phyloP scores from a whole-genome alignment of 164 flowering plant species.

The Cinnamomum chago region DNA sequence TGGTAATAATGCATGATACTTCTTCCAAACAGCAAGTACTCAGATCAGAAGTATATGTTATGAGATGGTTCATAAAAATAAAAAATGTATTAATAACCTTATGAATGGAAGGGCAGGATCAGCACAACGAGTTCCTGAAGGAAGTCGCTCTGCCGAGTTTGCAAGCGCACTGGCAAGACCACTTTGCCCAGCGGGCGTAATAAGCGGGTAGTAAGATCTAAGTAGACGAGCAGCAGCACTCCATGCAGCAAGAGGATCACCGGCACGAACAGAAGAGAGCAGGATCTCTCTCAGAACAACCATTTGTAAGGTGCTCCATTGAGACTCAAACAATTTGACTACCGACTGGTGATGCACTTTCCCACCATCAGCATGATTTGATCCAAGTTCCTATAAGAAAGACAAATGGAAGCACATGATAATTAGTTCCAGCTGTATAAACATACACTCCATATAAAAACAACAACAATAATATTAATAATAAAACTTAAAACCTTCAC shows the following conservation, averaged over 20 bases:
- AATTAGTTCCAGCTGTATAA: not conserved
- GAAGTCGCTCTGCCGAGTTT: conserved; percentile 85
- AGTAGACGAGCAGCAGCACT: conserved; percentile 98
- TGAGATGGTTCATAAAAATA: no score
- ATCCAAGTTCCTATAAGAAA: conserved; percentile 40
- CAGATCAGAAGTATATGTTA: not conserved
- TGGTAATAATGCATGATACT: no score
- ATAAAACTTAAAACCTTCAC: not conserved
- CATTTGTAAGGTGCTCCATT: conserved; percentile 99
- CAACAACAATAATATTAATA: no score
- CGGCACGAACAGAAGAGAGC: conserved; percentile 90
- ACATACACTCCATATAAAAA: no score
- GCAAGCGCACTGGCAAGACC: conserved; percentile 90
- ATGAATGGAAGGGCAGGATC: conserved; percentile 97
- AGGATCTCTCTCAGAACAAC: conserved; percentile 95
- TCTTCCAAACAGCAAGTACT: no score
- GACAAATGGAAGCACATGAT: conserved; percentile 5
- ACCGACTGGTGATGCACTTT: conserved; percentile 72
- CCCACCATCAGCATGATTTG: conserved; percentile 49
- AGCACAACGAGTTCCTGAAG: conserved; percentile 90
- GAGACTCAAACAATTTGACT: conserved; percentile 86
- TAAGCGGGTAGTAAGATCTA: conserved; percentile 92
- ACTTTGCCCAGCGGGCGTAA: conserved; percentile 95
- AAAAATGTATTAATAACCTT: conserved; percentile 42
- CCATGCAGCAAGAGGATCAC: conserved; percentile 99